A percentile compares a stretch with the other conserved stretches of the same genome.
These are phyloP conservation scores for Ceratocystis cubensis DNA, from an alignment of 2,329 filamentous ascomycete genomes.

Conservation along the genomic window DNA sequence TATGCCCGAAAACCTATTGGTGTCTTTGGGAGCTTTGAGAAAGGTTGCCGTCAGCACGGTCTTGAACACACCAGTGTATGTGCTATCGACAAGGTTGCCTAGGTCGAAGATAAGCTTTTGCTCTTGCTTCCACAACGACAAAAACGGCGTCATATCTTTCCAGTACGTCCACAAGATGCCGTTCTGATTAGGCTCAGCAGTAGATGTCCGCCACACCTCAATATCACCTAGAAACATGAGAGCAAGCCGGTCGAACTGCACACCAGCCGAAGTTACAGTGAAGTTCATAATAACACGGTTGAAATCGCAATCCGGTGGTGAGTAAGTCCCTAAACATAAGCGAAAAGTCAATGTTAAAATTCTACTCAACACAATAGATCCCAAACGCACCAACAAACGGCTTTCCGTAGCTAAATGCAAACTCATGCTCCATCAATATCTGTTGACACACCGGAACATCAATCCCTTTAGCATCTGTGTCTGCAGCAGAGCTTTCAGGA, in stretches of 20 bases:
- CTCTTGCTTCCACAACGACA: constrained; percentile 52
- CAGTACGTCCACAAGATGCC: constrained; percentile 66
- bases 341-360: no score
- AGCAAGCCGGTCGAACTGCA: constrained; percentile 65
- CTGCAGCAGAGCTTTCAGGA: constrained; percentile 22
- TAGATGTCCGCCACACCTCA: constrained; percentile 75
- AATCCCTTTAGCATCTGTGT: constrained; percentile 20
- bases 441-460: constrained; percentile 32
- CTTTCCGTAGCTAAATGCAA: constrained; percentile 58
- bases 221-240: constrained; percentile 64
- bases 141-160: constrained; percentile 65
- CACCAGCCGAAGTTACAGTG: constrained; percentile 56
- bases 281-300: constrained; percentile 65
- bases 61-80: constrained; percentile 62
- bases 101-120: constrained; percentile 73
- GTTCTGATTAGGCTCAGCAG: constrained; percentile 58
- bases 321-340: constrained; percentile 41
- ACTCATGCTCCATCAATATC: constrained; percentile 57
- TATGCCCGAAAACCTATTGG: neutral
- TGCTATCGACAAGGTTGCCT: constrained; percentile 55
- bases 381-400: constrained; percentile 53
- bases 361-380: no score
- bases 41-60: constrained; percentile 63
- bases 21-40: constrained; percentile 35
- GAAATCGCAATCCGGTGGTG: constrained; percentile 56